A percentile compares a stretch with the other conserved stretches of the same genome.
phyloP scores from a whole-genome alignment of 257 asterid species.

The Datura wrightii region DNA sequence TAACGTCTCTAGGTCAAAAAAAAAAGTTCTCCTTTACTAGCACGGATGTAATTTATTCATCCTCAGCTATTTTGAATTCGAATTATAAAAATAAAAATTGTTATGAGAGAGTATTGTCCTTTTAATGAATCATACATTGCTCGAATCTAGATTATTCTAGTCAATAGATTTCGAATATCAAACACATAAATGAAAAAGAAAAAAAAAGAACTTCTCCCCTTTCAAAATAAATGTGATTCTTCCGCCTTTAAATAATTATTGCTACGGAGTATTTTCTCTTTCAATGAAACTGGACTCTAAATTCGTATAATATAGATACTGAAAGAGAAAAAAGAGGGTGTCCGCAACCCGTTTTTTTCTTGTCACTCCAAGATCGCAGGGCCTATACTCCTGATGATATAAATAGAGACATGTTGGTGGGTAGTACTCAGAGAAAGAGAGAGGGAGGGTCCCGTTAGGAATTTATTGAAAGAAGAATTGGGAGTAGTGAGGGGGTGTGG shows the following conservation, averaged over 20 bases:
- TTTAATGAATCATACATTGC: too few relatives aligned
- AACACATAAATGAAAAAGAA: neutral
- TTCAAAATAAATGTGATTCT: neutral
- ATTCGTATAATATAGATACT: too few relatives aligned
- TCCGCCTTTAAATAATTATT: neutral
- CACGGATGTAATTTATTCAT: neutral
- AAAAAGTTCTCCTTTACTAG: neutral
- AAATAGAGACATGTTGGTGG: slow-evolving; percentile 63
- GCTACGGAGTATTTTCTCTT: neutral
- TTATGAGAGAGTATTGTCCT: too few relatives aligned
- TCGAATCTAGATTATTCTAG: neutral
- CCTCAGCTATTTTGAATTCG: neutral
- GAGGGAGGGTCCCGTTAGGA: slow-evolving; percentile 23
- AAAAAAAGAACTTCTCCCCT: neutral
- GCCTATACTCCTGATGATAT: slow-evolving; percentile 40
- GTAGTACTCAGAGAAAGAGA: slow-evolving; percentile 39
- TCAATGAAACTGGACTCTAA: neutral
- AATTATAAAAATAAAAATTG: neutral
- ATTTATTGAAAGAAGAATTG: slow-evolving; percentile 6
- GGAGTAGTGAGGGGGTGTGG: slow-evolving; percentile 16
- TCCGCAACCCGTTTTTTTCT: neutral
- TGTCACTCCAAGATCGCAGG: slow-evolving; percentile 29
- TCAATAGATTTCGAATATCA: neutral
- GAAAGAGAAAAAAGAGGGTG: neutral
- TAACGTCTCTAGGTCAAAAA: neutral